Percentiles rank a stretch among this genome's conserved stretches.
These are phyloP conservation scores for Lablab purpureus DNA, from an alignment of 306 rosid genomes.

Conservation along the genomic window DNA sequence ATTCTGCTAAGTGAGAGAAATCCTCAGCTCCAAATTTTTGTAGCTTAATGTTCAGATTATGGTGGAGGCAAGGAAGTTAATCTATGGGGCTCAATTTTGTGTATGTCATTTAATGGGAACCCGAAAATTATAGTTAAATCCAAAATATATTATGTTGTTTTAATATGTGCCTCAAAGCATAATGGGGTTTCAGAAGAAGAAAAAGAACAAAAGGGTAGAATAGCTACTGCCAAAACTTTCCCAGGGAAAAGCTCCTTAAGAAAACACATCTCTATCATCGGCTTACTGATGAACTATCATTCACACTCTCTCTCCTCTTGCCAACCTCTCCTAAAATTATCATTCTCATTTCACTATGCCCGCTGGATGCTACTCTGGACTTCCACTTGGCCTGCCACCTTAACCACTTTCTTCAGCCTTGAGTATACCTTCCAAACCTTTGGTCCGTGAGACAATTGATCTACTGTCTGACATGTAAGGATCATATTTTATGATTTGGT, in stretches of 20 bases:
- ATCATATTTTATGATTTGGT: not conserved
- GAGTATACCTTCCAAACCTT: not conserved
- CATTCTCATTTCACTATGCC: constrained; percentile 1
- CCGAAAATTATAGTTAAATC: not conserved
- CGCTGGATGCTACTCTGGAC: not conserved
- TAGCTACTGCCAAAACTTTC: not conserved
- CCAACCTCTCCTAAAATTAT: constrained; percentile 6
- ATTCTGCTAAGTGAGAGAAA: not conserved
- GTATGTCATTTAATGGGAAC: not conserved
- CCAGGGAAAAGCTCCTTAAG: not conserved
- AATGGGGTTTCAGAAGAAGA: not conserved
- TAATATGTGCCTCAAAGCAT: not conserved
- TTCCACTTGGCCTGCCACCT: not conserved
- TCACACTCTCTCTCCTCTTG: not conserved
- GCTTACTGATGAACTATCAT: constrained; percentile 8
- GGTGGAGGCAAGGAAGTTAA: not conserved
- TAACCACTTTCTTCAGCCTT: not conserved
- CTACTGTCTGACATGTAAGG: not conserved
- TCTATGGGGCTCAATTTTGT: not conserved
- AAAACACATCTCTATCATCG: not conserved
- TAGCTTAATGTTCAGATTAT: not conserved
- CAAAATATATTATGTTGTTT: not conserved
- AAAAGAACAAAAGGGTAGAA: constrained; percentile 1
- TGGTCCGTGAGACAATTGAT: not conserved
- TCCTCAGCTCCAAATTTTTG: not conserved